Evolutionary conservation across 768 basidiomycete genomes (phyloP).

Genomic region (Lepiota venenata): DNA sequence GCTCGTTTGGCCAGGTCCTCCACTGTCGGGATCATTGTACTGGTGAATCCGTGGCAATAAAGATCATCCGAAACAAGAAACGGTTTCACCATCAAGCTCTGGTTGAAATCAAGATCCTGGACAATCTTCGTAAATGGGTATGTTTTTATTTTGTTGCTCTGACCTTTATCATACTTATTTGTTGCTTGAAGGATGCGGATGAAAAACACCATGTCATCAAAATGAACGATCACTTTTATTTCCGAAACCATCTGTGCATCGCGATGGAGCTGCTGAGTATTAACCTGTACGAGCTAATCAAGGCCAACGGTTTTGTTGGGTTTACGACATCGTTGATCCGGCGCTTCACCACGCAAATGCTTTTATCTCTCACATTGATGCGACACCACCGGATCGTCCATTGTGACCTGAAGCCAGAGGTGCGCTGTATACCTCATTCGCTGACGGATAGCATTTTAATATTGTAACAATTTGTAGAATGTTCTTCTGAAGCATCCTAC

Average conservation of each 20-base stretch:
- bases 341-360: constrained; percentile 95
- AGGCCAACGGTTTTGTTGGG: constrained; percentile 98
- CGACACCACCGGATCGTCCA: constrained; percentile 97
- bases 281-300: constrained; percentile 98
- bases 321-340: constrained; percentile 95
- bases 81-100: constrained; percentile 97
- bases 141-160: constrained; percentile 24
- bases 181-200: constrained; percentile 73
- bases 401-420: constrained; percentile 99
- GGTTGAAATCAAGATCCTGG: constrained; percentile 98
- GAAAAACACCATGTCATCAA: constrained; percentile 97
- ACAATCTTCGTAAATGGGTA: constrained; percentile 97
- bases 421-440: constrained; percentile 26
- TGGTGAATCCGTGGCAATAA: constrained; percentile 95
- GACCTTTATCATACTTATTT: background rate
- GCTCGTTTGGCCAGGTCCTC: constrained; percentile 96
- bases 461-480: constrained; percentile 53
- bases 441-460: background rate
- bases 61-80: constrained; percentile 99
- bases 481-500: constrained; percentile 91
- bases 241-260: constrained; percentile 96
- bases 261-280: constrained; percentile 98
- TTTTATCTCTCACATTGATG: constrained; percentile 88
- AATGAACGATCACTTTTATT: constrained; percentile 98
- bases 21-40: constrained; percentile 95